phyloP scores from a whole-genome alignment of 1,284 basidiomycete species.

The Porodaedalea pini region DNA sequence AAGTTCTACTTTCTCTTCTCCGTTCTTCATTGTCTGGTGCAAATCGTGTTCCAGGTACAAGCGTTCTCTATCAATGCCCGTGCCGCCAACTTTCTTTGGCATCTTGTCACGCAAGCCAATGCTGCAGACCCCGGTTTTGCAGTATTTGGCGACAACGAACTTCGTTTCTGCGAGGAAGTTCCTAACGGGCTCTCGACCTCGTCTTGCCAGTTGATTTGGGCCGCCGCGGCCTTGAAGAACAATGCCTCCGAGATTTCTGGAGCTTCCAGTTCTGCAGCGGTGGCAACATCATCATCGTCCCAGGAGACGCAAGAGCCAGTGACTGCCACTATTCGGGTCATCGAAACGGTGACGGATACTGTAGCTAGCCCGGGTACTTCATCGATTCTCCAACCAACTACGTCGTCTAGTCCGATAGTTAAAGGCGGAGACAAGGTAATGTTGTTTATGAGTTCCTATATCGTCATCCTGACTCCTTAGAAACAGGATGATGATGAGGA shows the following conservation, averaged over 20 bases:
- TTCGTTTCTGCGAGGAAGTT: slow-evolving; percentile 58
- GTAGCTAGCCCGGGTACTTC: not conserved
- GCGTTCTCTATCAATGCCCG: slow-evolving; percentile 62
- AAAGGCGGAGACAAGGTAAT: slow-evolving; percentile 7
- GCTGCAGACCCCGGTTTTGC: slow-evolving; percentile 51
- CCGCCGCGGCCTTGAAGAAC: slow-evolving; percentile 27
- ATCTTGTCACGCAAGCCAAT: slow-evolving; percentile 48
- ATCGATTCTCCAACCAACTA: not conserved
- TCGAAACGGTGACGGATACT: not conserved
- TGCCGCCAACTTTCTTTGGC: slow-evolving; percentile 50
- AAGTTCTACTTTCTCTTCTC: slow-evolving; percentile 63
- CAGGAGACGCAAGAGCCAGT: not conserved
- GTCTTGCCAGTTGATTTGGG: slow-evolving; percentile 57
- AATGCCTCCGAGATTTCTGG: not conserved
- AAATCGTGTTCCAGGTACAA: slow-evolving; percentile 63
- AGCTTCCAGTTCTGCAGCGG: not conserved
- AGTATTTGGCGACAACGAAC: slow-evolving; percentile 41
- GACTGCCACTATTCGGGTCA: not conserved
- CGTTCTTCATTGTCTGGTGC: slow-evolving; percentile 60
- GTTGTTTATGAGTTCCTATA: slow-evolving; percentile 10
- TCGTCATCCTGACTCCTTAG: not conserved
- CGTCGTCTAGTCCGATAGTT: not conserved
- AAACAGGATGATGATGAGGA: slow-evolving; percentile 22
- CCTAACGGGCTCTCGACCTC: slow-evolving; percentile 45
- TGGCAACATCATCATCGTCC: not conserved